Conservation (phyloP, 1,139 yeast genomes). For the Spathaspora sp. region DNA sequence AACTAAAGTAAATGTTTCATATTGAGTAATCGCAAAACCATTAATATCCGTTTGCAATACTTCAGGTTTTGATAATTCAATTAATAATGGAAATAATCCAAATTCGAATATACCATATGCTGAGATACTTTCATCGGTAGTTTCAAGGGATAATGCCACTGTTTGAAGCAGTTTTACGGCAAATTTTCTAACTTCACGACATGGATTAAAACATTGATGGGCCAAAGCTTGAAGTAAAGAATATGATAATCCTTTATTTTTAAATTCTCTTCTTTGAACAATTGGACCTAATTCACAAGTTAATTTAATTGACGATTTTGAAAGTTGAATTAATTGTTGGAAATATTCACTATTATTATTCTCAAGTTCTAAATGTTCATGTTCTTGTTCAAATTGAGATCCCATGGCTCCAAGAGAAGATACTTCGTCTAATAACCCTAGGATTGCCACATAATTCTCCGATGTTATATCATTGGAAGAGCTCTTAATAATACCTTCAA, state of each 20-base stretch:
- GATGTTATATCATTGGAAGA: slow-evolving; percentile 40
- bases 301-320: slow-evolving; percentile 61
- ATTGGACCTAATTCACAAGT: slow-evolving; percentile 50
- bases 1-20: slow-evolving; percentile 63
- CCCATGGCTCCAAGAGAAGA: slow-evolving; percentile 83
- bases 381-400: slow-evolving; percentile 71
- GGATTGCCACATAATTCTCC: slow-evolving; percentile 57
- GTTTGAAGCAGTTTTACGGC: slow-evolving; percentile 60
- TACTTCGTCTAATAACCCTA: slow-evolving; percentile 76
- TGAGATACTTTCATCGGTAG: slow-evolving; percentile 25
- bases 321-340: slow-evolving; percentile 53
- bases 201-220: slow-evolving; percentile 86
- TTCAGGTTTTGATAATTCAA: slow-evolving; percentile 64
- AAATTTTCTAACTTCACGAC: slow-evolving; percentile 67
- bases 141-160: slow-evolving; percentile 37
- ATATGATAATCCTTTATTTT: slow-evolving; percentile 41
- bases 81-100: slow-evolving; percentile 73
- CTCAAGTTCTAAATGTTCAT: slow-evolving; percentile 28
- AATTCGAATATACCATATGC: slow-evolving; percentile 63
- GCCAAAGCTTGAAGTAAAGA: slow-evolving; percentile 78
- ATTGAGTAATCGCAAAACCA: slow-evolving; percentile 66
- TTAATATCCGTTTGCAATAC: slow-evolving; percentile 61
- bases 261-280: slow-evolving; percentile 24
- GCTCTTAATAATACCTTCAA: slow-evolving; percentile 42
- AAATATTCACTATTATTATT: slow-evolving; percentile 39